Evolutionary conservation across 306 rosid species (phyloP).

Genomic region (Fragaria nilgerrensis): DNA sequence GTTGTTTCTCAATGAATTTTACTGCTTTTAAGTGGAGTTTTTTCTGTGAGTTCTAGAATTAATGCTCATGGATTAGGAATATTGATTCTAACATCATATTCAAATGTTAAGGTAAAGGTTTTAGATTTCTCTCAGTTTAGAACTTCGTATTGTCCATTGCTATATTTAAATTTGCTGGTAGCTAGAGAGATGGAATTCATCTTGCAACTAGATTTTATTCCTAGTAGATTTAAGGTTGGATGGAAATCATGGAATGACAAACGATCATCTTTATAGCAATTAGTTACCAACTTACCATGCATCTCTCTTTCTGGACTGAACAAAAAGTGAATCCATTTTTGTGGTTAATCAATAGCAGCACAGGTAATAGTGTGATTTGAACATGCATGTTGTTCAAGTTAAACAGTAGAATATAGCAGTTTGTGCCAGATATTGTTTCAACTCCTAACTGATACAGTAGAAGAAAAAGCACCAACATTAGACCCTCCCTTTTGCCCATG

Average conservation of each 20-base stretch:
- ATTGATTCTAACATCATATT: background rate
- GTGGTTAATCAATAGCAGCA: background rate
- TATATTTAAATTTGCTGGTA: background rate
- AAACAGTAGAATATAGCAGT: background rate
- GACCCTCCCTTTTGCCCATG: background rate
- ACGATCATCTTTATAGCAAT: background rate
- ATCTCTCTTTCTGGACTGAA: background rate
- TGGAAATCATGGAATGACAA: background rate
- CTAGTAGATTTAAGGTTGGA: background rate
- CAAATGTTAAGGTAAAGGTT: background rate
- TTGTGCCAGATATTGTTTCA: background rate
- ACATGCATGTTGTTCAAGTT: background rate
- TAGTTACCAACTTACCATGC: background rate
- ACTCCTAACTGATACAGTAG: background rate
- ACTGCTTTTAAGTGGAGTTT: background rate
- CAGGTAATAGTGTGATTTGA: background rate
- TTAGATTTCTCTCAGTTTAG: background rate
- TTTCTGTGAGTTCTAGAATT: background rate
- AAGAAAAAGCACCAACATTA: background rate
- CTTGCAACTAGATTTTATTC: background rate
- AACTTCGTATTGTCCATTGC: background rate
- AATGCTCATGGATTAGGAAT: background rate
- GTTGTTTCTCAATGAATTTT: background rate
- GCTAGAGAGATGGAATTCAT: background rate
- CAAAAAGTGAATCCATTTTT: no score